Evolutionary conservation across 768 basidiomycete species (phyloP).

Genomic region (Chiua virens): DNA sequence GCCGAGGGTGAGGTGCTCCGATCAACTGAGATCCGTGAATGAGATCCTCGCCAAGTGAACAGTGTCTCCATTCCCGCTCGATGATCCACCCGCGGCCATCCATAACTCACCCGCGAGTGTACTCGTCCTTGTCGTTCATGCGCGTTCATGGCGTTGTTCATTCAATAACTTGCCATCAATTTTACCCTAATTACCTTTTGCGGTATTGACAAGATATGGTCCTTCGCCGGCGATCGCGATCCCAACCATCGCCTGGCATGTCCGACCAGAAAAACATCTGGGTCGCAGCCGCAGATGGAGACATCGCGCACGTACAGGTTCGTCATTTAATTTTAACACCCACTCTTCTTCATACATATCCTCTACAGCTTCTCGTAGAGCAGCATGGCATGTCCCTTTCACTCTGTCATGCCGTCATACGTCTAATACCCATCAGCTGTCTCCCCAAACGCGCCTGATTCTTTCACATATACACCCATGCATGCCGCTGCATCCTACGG

Average conservation of each 20-base stretch:
- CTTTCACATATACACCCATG: constrained; percentile 83
- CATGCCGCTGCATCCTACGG: constrained; percentile 95
- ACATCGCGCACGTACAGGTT: constrained; percentile 74
- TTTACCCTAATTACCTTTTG: constrained; percentile 29
- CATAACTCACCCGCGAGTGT: no score
- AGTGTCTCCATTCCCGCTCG: not conserved
- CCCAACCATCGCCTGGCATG: constrained; percentile 30
- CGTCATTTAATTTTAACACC: constrained; percentile 14
- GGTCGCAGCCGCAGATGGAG: constrained; percentile 92
- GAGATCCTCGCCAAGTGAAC: constrained; percentile 18
- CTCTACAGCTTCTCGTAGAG: constrained; percentile 57
- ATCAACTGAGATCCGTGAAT: constrained; percentile 29
- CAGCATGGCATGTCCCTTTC: constrained; percentile 46
- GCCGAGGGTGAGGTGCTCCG: constrained; percentile 24
- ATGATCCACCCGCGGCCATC: not conserved
- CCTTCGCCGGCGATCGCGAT: constrained; percentile 20
- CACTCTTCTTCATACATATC: constrained; percentile 2
- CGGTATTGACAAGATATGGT: constrained; percentile 9
- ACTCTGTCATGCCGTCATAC: constrained; percentile 18
- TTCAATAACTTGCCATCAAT: not conserved
- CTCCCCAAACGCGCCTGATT: constrained; percentile 71
- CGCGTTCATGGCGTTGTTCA: no score
- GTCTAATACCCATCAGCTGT: constrained; percentile 45
- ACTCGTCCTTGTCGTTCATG: no score
- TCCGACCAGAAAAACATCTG: constrained; percentile 67